Evolutionary conservation across 805 yeast genomes (phyloP), one percentile per base, ranked within the genome.

Genomic region (Yarrowia sp.): DNA sequence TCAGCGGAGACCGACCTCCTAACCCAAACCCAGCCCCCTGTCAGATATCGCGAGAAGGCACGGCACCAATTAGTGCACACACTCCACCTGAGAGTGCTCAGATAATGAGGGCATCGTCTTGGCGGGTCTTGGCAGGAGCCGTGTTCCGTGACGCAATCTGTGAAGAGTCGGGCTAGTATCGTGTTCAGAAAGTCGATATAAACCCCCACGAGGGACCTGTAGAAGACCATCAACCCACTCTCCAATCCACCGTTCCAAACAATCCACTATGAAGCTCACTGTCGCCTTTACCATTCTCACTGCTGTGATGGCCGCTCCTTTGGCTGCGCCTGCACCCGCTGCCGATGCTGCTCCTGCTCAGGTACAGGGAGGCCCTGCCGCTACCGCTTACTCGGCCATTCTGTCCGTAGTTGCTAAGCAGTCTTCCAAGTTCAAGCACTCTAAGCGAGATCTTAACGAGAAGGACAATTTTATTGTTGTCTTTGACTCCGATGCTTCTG

Each of bases 1-100:
- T 7, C 30, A 52, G 12, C 58, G 58, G 58, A 20, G 3, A 9
- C 58, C 43, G 34, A 52, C 9, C 3, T 47, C 38, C 52, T 24
- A 52, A 20, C 61, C 61, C 46, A 53, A 53, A 53, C 61, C 61
- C 61, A 24, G 13, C n/a, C 61, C 46, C 46, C 61, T 55, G 46
- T 53, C 60, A 39, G 44, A 20, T 39, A 52, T 52, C 56, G 33
- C 9, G 38, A 55, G 36, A 40, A 39, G 44, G 61, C 61, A 55
- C 61, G 61, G 61, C 61, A 40, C 61, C 34, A 55, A 40, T 46
- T 55, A 55, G 24, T 55, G 61, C 61, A 55, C 46, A 20, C 44
- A 55, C 61, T 55, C 61, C 61, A 55, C 61, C 46, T 39, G 44
- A 20, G 8, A 3, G 61, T 33, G 17, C 9, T 43, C 19, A 52